Percentiles rank a stretch among this genome's conserved stretches.
These are phyloP conservation scores for Neurospora intermedia DNA, from an alignment of 495 filamentous ascomycete genomes.

Conservation along the genomic window DNA sequence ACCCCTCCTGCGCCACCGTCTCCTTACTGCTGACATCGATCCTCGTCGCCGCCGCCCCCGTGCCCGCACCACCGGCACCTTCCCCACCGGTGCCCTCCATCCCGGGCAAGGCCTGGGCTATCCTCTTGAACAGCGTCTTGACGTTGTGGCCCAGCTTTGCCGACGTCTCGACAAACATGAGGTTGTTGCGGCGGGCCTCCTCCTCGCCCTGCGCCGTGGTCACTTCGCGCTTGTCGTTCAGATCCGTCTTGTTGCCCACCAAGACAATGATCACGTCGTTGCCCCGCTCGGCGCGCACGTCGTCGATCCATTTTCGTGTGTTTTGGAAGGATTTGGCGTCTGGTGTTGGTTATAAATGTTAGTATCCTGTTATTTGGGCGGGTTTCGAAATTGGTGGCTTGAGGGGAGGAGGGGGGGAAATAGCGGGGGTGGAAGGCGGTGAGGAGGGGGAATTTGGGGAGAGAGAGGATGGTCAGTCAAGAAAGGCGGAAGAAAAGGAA, in stretches of 20 bases:
- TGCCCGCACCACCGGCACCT: neutral
- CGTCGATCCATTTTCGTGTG: conserved; percentile 98
- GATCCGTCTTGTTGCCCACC: conserved; percentile 97
- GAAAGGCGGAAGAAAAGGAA: neutral
- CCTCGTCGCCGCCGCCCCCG: conserved; percentile 34
- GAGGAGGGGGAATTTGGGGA: neutral
- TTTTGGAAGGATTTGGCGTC: conserved; percentile 92
- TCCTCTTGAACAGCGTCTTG: conserved; percentile 90
- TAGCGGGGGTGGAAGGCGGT: neutral
- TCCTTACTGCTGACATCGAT: conserved; percentile 90
- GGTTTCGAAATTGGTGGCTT: no score
- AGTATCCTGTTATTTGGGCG: neutral
- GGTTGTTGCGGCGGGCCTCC: conserved; percentile 91
- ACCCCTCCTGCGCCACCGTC: conserved; percentile 61
- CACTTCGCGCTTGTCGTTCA: conserved; percentile 95
- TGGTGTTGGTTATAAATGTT: conserved; percentile 13
- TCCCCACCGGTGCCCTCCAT: conserved; percentile 76
- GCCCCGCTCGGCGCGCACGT: conserved; percentile 89
- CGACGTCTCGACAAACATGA: conserved; percentile 98
- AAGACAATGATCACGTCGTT: conserved; percentile 98
- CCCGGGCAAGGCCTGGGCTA: conserved; percentile 92
- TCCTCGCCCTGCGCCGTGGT: conserved; percentile 92
- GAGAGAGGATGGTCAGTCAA: neutral
- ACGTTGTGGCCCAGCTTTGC: conserved; percentile 98
- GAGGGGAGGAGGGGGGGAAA: neutral